Evolutionary conservation across 352 stramenopile species (phyloP), one percentile per base, ranked within the genome.

Genomic region (Pythium brachiatum): DNA sequence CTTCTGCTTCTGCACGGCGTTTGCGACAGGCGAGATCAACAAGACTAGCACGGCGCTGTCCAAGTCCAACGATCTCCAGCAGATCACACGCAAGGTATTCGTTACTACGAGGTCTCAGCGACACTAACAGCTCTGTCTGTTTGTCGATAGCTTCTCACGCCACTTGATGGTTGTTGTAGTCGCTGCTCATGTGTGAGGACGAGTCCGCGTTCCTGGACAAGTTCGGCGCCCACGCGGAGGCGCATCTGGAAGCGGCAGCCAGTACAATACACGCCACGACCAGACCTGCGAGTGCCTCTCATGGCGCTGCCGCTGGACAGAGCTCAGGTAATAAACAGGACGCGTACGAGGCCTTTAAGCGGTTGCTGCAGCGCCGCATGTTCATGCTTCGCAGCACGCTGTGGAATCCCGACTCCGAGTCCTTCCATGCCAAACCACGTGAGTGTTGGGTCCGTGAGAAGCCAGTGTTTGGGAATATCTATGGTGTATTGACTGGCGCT

Each of bases 331-430:
- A 51, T 3, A 27, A 41, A 20, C 9, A 26, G 1, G 51, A 60
- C 27, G 25, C 56, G 11, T 39, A 68, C 44, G 69, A 79, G 12
- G 60, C 57, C 31, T 74, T 76, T 54, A 68, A 73, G 25, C 80
- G 76, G 23, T 62, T 90, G 29, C 73, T 90, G 16, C 76, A 90
- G 56, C 68, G 77, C 31, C 70, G 81, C 31, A 80, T 87, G 50
- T 87, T 86, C 65, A 87, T 87, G 75, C 76, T 90, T 53, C 75
- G 79, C 31, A 86, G 80, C 53, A 88, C 81, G 36, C 50, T 88
- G 47, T 90, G 81, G 81, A 88, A 89, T 39, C 80, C 80, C 18
- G 70, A 86, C 21, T 88, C 78, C 12, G 73, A 86, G 36, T 66
- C 73, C 4, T 89, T 88, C 48, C 67, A 81, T 48, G 66, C 76